A percentile compares a stretch with the other conserved stretches of the same genome.
These are phyloP conservation scores for Epichloe typhina DNA, from an alignment of 2,329 filamentous ascomycete species.

Conservation along the genomic window DNA sequence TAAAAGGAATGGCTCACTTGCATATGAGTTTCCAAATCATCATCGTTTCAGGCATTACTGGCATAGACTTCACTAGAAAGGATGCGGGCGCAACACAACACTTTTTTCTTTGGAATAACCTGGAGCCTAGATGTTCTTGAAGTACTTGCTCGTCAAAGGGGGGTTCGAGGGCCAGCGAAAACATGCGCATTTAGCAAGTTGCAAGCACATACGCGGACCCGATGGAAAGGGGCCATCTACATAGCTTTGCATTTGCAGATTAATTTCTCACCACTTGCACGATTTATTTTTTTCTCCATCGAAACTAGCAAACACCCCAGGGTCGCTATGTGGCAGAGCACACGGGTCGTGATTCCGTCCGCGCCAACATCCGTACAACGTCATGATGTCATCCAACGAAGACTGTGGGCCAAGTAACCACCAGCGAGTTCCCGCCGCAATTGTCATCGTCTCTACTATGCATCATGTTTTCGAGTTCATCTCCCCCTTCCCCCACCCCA, in stretches of 20 bases:
- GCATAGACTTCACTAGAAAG: neutral
- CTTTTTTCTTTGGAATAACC: neutral
- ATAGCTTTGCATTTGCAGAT: too few relatives aligned
- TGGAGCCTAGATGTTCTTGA: neutral
- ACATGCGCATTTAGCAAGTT: neutral
- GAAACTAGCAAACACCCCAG: too few relatives aligned
- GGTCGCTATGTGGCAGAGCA: too few relatives aligned
- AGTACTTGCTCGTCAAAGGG: neutral
- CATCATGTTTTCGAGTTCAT: neutral
- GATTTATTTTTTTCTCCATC: too few relatives aligned
- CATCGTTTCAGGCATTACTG: neutral
- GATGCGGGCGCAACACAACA: neutral
- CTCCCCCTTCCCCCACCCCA: neutral
- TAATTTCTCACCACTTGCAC: too few relatives aligned
- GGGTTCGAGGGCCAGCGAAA: neutral
- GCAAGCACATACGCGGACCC: too few relatives aligned
- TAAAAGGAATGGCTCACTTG: neutral
- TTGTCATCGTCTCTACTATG: neutral
- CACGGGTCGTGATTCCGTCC: too few relatives aligned
- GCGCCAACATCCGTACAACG: constrained; percentile 1
- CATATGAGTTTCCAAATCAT: constrained; percentile 1
- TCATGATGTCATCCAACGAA: constrained; percentile 1
- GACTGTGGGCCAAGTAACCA: neutral
- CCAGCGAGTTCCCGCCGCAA: neutral
- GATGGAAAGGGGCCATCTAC: too few relatives aligned